A percentile compares a stretch with the other conserved stretches of the same genome.
Evolutionary conservation across 768 basidiomycete species (phyloP).

Genomic region (Epithele typhae): DNA sequence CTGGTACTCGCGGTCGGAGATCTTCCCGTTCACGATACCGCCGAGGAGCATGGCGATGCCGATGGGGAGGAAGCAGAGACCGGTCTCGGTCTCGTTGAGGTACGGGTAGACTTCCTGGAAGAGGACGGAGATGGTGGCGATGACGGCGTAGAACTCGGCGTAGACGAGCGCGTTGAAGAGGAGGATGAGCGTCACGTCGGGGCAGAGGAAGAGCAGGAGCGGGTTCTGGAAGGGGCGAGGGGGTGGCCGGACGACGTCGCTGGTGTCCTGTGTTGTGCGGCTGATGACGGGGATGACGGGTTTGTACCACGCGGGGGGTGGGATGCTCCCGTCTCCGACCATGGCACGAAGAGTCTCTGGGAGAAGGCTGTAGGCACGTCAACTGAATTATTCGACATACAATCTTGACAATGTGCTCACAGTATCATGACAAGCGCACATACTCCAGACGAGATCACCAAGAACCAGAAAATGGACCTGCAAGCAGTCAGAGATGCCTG

Average conservation of each 20-base stretch:
- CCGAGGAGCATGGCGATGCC: constrained; percentile 71
- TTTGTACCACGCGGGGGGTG: constrained; percentile 25
- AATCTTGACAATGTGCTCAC: constrained; percentile 15
- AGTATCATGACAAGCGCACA: constrained; percentile 34
- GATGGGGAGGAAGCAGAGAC: constrained; percentile 73
- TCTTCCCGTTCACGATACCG: constrained; percentile 50
- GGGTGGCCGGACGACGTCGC: constrained; percentile 17
- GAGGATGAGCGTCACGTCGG: constrained; percentile 53
- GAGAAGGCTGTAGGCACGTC: constrained; percentile 28
- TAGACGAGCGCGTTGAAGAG: constrained; percentile 50
- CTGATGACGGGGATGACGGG: constrained; percentile 31
- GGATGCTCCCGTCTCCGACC: constrained; percentile 40
- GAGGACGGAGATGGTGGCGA: constrained; percentile 56
- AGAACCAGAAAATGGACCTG: constrained; percentile 41
- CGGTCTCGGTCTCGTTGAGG: constrained; percentile 60
- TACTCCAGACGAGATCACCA: constrained; percentile 30
- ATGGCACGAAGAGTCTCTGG: constrained; percentile 46
- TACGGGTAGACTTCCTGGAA: constrained; percentile 55
- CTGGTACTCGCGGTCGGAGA: constrained; percentile 66
- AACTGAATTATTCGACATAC: not conserved
- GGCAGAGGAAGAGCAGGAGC: constrained; percentile 47
- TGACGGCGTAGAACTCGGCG: constrained; percentile 56
- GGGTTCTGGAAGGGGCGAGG: constrained; percentile 47
- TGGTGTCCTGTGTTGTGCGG: constrained; percentile 1
- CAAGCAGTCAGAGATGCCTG: not conserved